Percentiles rank a stretch among this genome's conserved stretches.
phyloP scores from a whole-genome alignment of 768 basidiomycete genomes.

The Agrocybe chaxingu region DNA sequence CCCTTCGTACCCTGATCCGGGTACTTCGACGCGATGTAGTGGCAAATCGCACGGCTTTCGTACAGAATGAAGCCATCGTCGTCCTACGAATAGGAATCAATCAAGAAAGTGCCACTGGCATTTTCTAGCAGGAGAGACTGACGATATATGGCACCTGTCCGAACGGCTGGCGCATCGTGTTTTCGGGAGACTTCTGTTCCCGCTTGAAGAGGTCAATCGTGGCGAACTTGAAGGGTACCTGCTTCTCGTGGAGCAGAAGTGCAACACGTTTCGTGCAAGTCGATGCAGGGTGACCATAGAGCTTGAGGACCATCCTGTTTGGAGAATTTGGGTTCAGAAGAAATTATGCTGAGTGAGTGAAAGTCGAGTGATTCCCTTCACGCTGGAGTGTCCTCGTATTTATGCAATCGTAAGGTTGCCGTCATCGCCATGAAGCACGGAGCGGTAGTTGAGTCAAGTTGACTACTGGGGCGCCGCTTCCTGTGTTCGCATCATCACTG shows the following conservation, averaged over 20 bases:
- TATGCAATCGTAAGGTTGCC: no score
- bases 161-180: conserved; percentile 44
- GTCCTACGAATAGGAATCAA: conserved; percentile 29
- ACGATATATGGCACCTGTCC: conserved; percentile 46
- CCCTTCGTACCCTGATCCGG: conserved; percentile 37
- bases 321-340: no score
- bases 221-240: conserved; percentile 41
- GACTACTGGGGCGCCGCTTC: no score
- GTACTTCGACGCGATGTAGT: conserved; percentile 55
- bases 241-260: conserved; percentile 39
- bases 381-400: no score
- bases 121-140: neutral
- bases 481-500: no score
- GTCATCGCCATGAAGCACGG: no score
- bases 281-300: conserved; percentile 31
- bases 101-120: neutral
- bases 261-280: conserved; percentile 45
- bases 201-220: conserved; percentile 31
- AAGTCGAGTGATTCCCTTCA: no score
- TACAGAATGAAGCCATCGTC: conserved; percentile 60
- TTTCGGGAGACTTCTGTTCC: conserved; percentile 35
- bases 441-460: no score
- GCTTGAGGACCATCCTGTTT: conserved; percentile 28
- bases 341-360: no score
- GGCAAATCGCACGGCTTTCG: conserved; percentile 56